Evolutionary conservation across 2,329 filamentous ascomycete genomes (phyloP), one percentile per base, ranked within the genome.

Genomic region (Aspergillus latus): DNA sequence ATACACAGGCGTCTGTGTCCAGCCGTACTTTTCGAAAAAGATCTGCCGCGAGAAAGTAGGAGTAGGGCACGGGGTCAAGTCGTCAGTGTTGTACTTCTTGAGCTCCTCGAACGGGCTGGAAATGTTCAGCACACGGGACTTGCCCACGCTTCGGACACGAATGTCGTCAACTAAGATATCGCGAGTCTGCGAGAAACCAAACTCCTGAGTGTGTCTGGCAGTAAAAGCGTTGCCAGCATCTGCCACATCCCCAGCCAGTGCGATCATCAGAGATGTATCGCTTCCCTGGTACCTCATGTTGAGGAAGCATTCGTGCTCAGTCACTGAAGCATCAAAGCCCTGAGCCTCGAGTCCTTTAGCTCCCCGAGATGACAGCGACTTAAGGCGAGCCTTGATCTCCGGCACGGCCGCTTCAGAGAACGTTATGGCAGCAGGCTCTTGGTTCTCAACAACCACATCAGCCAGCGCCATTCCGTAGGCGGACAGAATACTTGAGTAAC

Each of bases 111-210:
- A 42, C 39, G 39, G 39, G 7, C 13, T 36, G 34, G 34, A 10
- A 6, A 36, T 3, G 7, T 36, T 36, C 11, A 68, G 96, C 90
- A 64, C 95, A 90, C 1, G 81, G 74, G 7, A 82, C 74, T 42
- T 85, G 76, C 90, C 92, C 58, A 96, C 94, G 5, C 90, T 90
- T 49, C 93, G 84, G 3, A 93, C 90, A 46, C 92, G 86, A 3
- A 96, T 88, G 68, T 96, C 92, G 59, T 96, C 92, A 2, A 97
- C 83, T 32, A 96, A 89, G 47, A 96, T 88, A 56, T 95, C 88
- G 50, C 92, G 82, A 11, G 85, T 85, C 0, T 90, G 94, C 39
- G 45, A 21, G 68, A 97, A 97, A 0, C 91, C 91, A 68, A 97
- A 97, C 67, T 97, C 92, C 67, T 93, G 89, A 48, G 90, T 86